Percentiles rank a stretch among this genome's conserved stretches.
Evolutionary conservation across 176 grass and related monocot genomes (phyloP).

Genomic region (Juncus effusus): DNA sequence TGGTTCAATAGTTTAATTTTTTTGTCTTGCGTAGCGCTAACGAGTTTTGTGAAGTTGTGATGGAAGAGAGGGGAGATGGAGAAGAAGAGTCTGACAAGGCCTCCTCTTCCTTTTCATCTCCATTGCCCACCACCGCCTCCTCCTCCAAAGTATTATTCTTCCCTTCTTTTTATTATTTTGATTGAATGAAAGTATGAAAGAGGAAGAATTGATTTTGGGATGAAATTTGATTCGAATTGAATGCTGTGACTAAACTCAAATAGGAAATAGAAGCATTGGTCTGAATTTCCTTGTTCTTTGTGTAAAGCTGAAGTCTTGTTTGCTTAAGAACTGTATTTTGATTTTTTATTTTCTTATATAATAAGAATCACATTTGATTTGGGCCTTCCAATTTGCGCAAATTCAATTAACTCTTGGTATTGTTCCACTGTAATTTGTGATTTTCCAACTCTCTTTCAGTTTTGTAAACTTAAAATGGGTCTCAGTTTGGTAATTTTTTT

Average conservation of each 20-base stretch:
- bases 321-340: too few species aligned
- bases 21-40: neutral
- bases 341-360: too few species aligned
- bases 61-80: conserved; percentile 32
- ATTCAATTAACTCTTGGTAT: too few species aligned
- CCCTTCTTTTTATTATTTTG: neutral
- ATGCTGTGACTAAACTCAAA: neutral
- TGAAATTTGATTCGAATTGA: conserved; percentile 1
- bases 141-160: conserved; percentile 29
- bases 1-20: neutral
- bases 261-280: too few species aligned
- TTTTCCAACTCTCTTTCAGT: neutral
- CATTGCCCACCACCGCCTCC: conserved; percentile 10
- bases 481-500: too few species aligned
- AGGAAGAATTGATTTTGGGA: neutral
- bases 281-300: too few species aligned
- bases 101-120: conserved; percentile 10
- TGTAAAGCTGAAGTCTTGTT: too few species aligned
- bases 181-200: neutral
- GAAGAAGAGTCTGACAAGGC: conserved; percentile 23
- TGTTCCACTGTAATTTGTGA: neutral
- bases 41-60: conserved; percentile 9
- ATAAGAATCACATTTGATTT: too few species aligned
- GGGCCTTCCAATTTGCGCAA: too few species aligned
- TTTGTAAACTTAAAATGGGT: too few species aligned